Percentiles rank a stretch among this genome's conserved stretches.
phyloP scores from a whole-genome alignment of 2,329 filamentous ascomycete genomes.

The Aspergillus fumigatus region DNA sequence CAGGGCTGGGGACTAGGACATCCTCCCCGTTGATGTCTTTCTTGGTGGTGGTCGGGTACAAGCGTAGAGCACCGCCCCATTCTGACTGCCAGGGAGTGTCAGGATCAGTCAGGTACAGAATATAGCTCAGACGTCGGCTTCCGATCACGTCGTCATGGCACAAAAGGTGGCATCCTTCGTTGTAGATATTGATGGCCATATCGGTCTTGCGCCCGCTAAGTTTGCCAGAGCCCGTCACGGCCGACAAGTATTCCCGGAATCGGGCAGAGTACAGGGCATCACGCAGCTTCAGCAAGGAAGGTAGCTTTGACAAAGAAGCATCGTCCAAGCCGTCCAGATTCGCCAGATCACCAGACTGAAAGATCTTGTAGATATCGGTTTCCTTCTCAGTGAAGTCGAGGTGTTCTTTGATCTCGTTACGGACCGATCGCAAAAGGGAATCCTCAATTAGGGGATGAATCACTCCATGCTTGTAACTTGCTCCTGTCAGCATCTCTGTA shows the following conservation, averaged over 20 bases:
- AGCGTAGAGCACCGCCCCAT: slow-evolving; percentile 86
- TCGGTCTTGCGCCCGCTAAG: slow-evolving; percentile 93
- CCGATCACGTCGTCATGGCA: slow-evolving; percentile 99
- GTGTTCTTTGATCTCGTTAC: slow-evolving; percentile 81
- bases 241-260: slow-evolving; percentile 84
- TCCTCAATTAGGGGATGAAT: slow-evolving; percentile 78
- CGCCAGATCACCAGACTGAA: slow-evolving; percentile 94
- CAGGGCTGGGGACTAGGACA: slow-evolving; percentile 74
- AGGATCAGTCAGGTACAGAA: slow-evolving; percentile 90
- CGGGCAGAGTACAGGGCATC: slow-evolving; percentile 87
- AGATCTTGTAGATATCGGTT: slow-evolving; percentile 99
- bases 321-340: slow-evolving; percentile 94
- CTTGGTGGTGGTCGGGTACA: slow-evolving; percentile 69
- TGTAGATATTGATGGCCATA: slow-evolving; percentile 99
- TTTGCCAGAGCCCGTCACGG: slow-evolving; percentile 79
- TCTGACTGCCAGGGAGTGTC: slow-evolving; percentile 83
- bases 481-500: slow-evolving; percentile 4
- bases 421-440: slow-evolving; percentile 75
- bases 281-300: slow-evolving; percentile 84
- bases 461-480: slow-evolving; percentile 83
- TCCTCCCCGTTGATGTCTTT: slow-evolving; percentile 66
- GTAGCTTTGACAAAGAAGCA: slow-evolving; percentile 76
- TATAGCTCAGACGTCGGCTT: slow-evolving; percentile 93
- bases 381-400: slow-evolving; percentile 97
- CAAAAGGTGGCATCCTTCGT: slow-evolving; percentile 87